Evolutionary conservation across 495 filamentous ascomycete species (phyloP), one percentile per base, ranked within the genome.

Genomic region (Tirmania nivea): DNA sequence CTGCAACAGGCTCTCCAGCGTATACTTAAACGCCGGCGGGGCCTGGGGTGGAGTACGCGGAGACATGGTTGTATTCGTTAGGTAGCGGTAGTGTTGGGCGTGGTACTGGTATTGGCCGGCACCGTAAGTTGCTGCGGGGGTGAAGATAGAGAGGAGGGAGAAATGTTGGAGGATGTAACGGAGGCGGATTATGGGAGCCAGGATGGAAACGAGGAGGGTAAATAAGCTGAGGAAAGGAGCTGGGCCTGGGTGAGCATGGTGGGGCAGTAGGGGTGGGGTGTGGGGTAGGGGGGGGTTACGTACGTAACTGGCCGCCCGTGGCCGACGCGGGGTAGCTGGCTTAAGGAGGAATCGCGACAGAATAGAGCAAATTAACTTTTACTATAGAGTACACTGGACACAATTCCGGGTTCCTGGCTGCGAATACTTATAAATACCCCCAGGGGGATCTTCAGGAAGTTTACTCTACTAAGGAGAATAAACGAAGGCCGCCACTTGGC

Each of bases 11-110:
- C 78, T 80, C 54, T 79, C 69, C 17, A 82, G 77, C 48, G 86
- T 94, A 50, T 84, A 84, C 0, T 78, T 87, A 69, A 95, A 95
- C 45, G 78, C 70, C 16, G 89, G 86, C 39, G 90, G 88, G 1
- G 67, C 58, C 12, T 51, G 59, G 35, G 63, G 63, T 37, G 65
- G 53, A 25, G 36, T 12, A 9, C 35, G 59, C 78, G 78, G 75
- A 19, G 78, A 80, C 82, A 86, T 86, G 54, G 68, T 76, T 58
- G 72, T 70, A 56, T 73, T 80, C 8, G 77, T 78, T 56, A 83
- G 62, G 71, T 62, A 74, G 64, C 55, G 55, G 62, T 50, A 31
- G 63, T 57, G 34, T 57, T 60, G 48, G 59, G 49, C 20, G 71
- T 62, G 74, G 65, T 54, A 55, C 61, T 50, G 21, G 64, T 57